These are phyloP conservation scores for Cystobasidium ongulense DNA, from an alignment of 768 basidiomycete species.

Conservation along the genomic window DNA sequence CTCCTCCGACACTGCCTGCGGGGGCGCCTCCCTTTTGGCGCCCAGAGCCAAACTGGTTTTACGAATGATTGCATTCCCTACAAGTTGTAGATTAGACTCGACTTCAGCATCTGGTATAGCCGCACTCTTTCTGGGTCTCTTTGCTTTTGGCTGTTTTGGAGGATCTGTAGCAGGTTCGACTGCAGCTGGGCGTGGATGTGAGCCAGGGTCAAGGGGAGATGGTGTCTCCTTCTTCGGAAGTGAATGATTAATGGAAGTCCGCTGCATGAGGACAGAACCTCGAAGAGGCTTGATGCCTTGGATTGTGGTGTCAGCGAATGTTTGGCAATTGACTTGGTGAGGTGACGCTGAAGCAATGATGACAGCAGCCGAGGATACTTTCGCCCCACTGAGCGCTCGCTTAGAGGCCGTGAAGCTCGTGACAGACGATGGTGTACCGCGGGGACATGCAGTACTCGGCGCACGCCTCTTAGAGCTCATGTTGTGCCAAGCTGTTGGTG, in stretches of 20 bases:
- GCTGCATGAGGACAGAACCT: too few species aligned
- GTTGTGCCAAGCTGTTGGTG: slow-evolving; percentile 1
- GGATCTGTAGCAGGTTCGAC: neutral
- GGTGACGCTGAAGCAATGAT: neutral
- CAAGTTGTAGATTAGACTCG: neutral
- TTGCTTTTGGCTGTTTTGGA: neutral
- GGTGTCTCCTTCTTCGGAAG: too few species aligned
- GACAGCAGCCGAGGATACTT: neutral
- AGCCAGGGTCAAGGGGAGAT: too few species aligned
- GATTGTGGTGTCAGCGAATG: too few species aligned
- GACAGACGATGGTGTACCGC: neutral
- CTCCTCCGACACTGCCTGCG: neutral
- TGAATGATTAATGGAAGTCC: too few species aligned
- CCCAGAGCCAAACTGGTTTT: neutral
- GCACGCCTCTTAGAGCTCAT: neutral
- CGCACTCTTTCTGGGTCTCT: neutral
- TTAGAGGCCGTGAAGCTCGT: neutral
- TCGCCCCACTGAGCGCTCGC: neutral
- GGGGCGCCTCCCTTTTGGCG: neutral
- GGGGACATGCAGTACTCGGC: neutral
- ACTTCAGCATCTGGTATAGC: neutral
- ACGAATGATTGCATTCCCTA: neutral
- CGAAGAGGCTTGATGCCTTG: too few species aligned
- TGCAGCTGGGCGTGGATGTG: neutral
- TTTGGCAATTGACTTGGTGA: neutral